These are phyloP conservation scores for Cladosporium velox DNA, from an alignment of 2,329 filamentous ascomycete species.

Conservation along the genomic window DNA sequence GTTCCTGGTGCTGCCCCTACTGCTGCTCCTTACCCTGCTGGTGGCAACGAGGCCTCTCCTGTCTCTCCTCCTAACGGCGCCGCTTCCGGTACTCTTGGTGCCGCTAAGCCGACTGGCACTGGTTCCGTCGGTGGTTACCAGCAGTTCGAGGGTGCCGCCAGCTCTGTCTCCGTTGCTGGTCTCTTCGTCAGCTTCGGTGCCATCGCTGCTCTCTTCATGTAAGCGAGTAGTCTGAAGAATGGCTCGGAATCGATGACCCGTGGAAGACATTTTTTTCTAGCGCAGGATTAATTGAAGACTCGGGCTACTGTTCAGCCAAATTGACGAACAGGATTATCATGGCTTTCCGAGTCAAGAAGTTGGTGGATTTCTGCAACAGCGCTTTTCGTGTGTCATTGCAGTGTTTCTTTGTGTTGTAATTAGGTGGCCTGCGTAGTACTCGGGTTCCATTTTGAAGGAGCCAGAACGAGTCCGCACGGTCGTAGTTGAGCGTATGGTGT, in stretches of 20 bases:
- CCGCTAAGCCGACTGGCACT: slow-evolving; percentile 22
- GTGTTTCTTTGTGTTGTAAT: slow-evolving; percentile 15
- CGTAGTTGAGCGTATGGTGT: slow-evolving; percentile 18
- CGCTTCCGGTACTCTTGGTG: slow-evolving; percentile 9
- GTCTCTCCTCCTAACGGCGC: not conserved
- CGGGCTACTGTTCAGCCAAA: not conserved
- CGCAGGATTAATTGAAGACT: slow-evolving; percentile 2
- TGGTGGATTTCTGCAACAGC: not conserved
- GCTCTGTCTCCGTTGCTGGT: slow-evolving; percentile 25
- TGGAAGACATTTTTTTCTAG: slow-evolving; percentile 10
- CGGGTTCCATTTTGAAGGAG: not conserved
- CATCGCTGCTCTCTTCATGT: slow-evolving; percentile 33
- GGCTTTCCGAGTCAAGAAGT: not conserved
- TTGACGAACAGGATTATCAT: not conserved
- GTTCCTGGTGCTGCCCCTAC: slow-evolving; percentile 39
- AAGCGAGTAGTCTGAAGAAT: slow-evolving; percentile 16
- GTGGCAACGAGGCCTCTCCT: slow-evolving; percentile 7
- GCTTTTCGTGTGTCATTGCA: not conserved
- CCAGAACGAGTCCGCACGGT: not conserved
- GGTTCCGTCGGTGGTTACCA: slow-evolving; percentile 14
- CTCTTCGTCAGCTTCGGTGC: slow-evolving; percentile 30
- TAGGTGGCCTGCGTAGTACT: not conserved
- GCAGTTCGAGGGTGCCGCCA: slow-evolving; percentile 18
- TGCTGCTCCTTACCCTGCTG: slow-evolving; percentile 36
- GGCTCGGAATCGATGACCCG: slow-evolving; percentile 8